Evolutionary conservation across 345 rosid species (phyloP).

Genomic region (Balakata baccata): DNA sequence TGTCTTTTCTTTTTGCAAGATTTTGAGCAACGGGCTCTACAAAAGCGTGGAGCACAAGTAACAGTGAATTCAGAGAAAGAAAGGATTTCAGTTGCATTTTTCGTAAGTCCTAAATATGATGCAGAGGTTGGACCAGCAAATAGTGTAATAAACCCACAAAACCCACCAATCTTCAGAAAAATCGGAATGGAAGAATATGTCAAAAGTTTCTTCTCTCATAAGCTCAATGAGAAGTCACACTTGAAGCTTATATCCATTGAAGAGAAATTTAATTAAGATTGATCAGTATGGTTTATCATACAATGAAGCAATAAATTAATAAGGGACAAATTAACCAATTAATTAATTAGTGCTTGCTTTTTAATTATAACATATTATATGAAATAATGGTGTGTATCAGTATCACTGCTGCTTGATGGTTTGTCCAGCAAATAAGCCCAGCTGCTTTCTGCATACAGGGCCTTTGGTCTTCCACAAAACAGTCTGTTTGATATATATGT

Average conservation of each 20-base stretch:
- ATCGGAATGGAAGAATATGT: constrained; percentile 21
- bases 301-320: too few relatives aligned
- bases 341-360: too few relatives aligned
- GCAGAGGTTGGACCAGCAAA: constrained; percentile 31
- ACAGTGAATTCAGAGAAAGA: neutral
- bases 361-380: too few relatives aligned
- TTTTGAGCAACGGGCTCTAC: constrained; percentile 33
- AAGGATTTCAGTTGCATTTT: constrained; percentile 25
- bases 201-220: constrained; percentile 17
- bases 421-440: too few relatives aligned
- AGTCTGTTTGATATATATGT: too few relatives aligned
- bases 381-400: too few relatives aligned
- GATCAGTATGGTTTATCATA: too few relatives aligned
- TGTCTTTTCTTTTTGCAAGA: constrained; percentile 6
- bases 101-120: constrained; percentile 26
- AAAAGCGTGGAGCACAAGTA: constrained; percentile 34
- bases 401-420: too few relatives aligned
- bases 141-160: constrained; percentile 13
- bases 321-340: too few relatives aligned
- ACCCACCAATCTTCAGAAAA: constrained; percentile 20
- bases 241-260: constrained; percentile 7
- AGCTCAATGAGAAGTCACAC: constrained; percentile 17
- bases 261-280: constrained; percentile 8
- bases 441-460: too few relatives aligned
- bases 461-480: too few relatives aligned